Conservation (phyloP, 345 rosid species). For the Leavenworthia alabamica region DNA sequence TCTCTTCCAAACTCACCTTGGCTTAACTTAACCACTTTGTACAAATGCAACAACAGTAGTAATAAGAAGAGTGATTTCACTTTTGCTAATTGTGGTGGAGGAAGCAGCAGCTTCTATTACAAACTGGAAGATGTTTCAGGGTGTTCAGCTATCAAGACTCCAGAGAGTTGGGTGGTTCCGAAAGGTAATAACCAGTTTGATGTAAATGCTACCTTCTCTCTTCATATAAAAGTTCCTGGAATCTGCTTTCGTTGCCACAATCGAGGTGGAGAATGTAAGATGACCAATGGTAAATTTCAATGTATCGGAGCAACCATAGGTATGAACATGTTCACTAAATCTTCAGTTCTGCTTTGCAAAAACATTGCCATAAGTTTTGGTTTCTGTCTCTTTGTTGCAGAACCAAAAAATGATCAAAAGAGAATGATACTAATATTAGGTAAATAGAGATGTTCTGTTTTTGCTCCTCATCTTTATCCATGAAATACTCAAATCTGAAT, state of each 20-base stretch:
- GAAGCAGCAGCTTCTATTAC: constrained; percentile 3
- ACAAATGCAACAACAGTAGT: constrained; percentile 22
- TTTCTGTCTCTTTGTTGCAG: constrained; percentile 6
- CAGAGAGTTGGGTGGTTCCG: neutral
- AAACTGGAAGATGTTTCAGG: neutral
- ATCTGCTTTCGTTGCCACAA: neutral
- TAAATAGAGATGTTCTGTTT: constrained; percentile 9
- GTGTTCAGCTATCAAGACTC: constrained; percentile 31
- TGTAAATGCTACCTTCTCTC: constrained; percentile 17
- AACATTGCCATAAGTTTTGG: neutral
- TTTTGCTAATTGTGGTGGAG: constrained; percentile 7
- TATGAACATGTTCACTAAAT: neutral
- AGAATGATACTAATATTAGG: constrained; percentile 17
- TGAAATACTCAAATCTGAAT: neutral
- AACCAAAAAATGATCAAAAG: neutral
- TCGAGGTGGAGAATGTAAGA: constrained; percentile 16
- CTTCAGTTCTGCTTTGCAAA: neutral
- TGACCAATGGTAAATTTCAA: neutral
- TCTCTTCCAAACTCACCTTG: constrained; percentile 31
- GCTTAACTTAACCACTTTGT: constrained; percentile 4
- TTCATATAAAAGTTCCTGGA: neutral
- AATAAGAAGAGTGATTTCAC: neutral
- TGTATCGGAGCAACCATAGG: constrained; percentile 20
- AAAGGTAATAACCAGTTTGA: neutral
- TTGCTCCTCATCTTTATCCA: neutral